Evolutionary conservation across 2,329 filamentous ascomycete genomes (phyloP), one percentile per base, ranked within the genome.

Genomic region (Talaromyces sp.): DNA sequence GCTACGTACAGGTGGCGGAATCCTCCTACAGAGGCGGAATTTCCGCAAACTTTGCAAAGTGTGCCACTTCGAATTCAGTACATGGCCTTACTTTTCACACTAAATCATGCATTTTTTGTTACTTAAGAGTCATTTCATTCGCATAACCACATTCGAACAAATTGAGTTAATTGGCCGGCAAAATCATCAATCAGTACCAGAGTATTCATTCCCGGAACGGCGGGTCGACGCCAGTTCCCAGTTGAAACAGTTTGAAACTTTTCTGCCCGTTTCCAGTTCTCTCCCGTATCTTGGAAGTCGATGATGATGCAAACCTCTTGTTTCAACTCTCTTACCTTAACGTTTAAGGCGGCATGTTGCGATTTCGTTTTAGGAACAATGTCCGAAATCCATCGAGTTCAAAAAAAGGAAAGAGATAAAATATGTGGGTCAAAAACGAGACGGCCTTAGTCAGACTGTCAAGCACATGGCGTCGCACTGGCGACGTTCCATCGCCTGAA

Each of bases 391-490:
- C 7, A 37, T 37, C 33, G 31, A 39, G 10, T 9, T 22, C 41
- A 31, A 52, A 22, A 16, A 50, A n/a, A 41, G 19, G 33, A 14
- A 50, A 9, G 33, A 7, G 47, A 52, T 39, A 41, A 41, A 52
- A 13, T 37, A 39, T 39, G 52, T 31, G 35, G 35, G 47, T 33
- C 45, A 41, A 50, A 27, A 52, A 31, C 4, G 19, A 22, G 14
- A 9, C 19, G 16, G 10, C 11, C 3, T 37, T 54, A 52, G 33
- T 41, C 60, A 43, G 39, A 41, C 45, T 60, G 45, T 50, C 45
- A 61, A 61, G 41, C 59, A 61, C 59, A 61, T 61, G 43, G 59
- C 43, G 43, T 61, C 59, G 35, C 22, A 54, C 47, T 43, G 43
- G 59, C 45, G 35, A 61, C 47, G 35, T 54, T 54, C 47, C 60